A percentile compares a stretch with the other conserved stretches of the same genome.
Conservation (phyloP, 495 filamentous ascomycete genomes). For the Neurospora sp. region DNA sequence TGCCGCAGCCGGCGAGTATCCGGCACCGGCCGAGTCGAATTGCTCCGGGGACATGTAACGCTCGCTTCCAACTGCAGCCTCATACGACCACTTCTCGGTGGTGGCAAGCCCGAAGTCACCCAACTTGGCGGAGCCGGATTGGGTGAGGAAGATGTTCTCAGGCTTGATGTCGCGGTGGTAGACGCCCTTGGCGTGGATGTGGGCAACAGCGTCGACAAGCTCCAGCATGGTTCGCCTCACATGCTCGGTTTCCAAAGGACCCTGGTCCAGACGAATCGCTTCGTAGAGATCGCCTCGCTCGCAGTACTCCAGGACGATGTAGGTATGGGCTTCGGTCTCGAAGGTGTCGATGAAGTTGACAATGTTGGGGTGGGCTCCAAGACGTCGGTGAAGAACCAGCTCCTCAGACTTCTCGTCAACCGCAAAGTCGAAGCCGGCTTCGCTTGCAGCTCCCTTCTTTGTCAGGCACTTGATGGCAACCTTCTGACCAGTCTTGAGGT, state of each 20-base stretch:
- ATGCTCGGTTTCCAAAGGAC: constrained; percentile 88
- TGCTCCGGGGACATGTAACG: constrained; percentile 99
- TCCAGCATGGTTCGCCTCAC: constrained; percentile 96
- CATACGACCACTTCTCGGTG: constrained; percentile 73
- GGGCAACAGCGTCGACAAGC: constrained; percentile 79
- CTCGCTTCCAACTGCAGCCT: constrained; percentile 89
- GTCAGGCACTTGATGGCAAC: constrained; percentile 94
- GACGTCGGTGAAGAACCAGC: constrained; percentile 65
- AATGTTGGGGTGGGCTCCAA: constrained; percentile 78
- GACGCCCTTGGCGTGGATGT: constrained; percentile 81
- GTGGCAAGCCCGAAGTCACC: constrained; percentile 94
- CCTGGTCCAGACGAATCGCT: constrained; percentile 79
- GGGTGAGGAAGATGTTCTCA: constrained; percentile 93
- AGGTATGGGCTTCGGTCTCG: constrained; percentile 81
- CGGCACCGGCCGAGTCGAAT: constrained; percentile 72
- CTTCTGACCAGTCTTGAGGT: constrained; percentile 58
- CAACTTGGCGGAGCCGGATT: constrained; percentile 83
- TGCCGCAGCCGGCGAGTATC: constrained; percentile 88
- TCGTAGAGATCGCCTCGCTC: constrained; percentile 96
- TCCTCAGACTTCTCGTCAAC: constrained; percentile 84
- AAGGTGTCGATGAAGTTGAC: constrained; percentile 89
- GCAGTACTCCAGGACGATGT: constrained; percentile 92
- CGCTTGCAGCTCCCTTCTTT: constrained; percentile 54
- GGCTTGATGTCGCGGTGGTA: constrained; percentile 99
- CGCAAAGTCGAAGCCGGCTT: constrained; percentile 44